Conservation (phyloP, 768 basidiomycete genomes). For the Daedalea quercina region DNA sequence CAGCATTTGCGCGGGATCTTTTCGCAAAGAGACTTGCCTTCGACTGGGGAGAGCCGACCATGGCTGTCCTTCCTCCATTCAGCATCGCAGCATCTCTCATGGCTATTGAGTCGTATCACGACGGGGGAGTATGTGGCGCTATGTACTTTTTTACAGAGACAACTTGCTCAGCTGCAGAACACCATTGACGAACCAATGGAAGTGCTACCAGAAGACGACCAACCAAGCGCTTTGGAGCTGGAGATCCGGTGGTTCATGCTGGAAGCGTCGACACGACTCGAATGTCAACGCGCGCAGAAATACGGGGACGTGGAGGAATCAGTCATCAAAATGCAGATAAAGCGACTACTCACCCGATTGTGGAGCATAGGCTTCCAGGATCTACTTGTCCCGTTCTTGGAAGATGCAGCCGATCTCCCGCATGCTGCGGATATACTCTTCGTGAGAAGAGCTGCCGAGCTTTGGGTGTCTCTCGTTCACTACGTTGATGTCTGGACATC, state of each 20-base stretch:
- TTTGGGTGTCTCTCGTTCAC: slow-evolving; percentile 74
- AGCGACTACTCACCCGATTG: slow-evolving; percentile 21
- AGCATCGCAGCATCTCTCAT: slow-evolving; percentile 38
- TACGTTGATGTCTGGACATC: slow-evolving; percentile 21
- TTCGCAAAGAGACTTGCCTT: not conserved
- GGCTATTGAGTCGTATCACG: slow-evolving; percentile 30
- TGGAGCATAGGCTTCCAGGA: slow-evolving; percentile 45
- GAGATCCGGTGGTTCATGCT: slow-evolving; percentile 57
- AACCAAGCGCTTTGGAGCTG: slow-evolving; percentile 34
- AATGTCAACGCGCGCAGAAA: slow-evolving; percentile 19
- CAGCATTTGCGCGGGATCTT: slow-evolving; percentile 5
- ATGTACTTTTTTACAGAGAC: slow-evolving; percentile 27
- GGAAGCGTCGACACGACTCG: slow-evolving; percentile 44
- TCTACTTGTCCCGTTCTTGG: slow-evolving; percentile 25
- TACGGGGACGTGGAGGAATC: slow-evolving; percentile 4
- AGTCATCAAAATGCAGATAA: slow-evolving; percentile 10
- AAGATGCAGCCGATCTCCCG: not conserved
- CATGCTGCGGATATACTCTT: not conserved
- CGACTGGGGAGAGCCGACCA: slow-evolving; percentile 3
- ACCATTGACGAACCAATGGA: slow-evolving; percentile 31
- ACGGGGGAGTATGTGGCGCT: slow-evolving; percentile 28
- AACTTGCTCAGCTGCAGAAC: slow-evolving; percentile 31
- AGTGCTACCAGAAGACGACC: slow-evolving; percentile 19
- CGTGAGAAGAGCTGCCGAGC: slow-evolving; percentile 39
- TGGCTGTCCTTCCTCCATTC: slow-evolving; percentile 17